Conservation (phyloP, 2,329 filamentous ascomycete species). For the Ascochyta clinopodiicola region DNA sequence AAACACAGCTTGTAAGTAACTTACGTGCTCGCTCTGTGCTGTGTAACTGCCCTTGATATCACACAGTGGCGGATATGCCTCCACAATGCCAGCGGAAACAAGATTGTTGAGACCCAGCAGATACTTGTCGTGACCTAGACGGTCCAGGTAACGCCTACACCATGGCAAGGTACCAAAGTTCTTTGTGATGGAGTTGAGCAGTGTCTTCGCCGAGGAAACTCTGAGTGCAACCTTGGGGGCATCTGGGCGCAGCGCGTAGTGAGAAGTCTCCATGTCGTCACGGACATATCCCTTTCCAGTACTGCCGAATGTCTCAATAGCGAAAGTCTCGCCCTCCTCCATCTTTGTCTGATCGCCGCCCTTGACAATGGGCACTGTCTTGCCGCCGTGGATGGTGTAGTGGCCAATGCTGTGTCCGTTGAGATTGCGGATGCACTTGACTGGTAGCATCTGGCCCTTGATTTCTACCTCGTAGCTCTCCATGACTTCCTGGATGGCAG, state of each 20-base stretch:
- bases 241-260: slow-evolving; percentile 80
- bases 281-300: slow-evolving; percentile 87
- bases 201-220: slow-evolving; percentile 80
- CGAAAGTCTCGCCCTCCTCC: slow-evolving; percentile 95
- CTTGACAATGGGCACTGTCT: slow-evolving; percentile 94
- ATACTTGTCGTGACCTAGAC: slow-evolving; percentile 94
- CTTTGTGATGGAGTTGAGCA: slow-evolving; percentile 90
- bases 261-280: slow-evolving; percentile 85
- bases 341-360: slow-evolving; percentile 89
- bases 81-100: slow-evolving; percentile 81
- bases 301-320: slow-evolving; percentile 94
- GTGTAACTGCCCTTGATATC: slow-evolving; percentile 96
- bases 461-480: slow-evolving; percentile 91
- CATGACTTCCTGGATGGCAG: slow-evolving; percentile 87
- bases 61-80: slow-evolving; percentile 86
- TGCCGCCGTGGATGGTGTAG: slow-evolving; percentile 89
- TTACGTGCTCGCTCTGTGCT: slow-evolving; percentile 92
- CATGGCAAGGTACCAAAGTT: slow-evolving; percentile 94
- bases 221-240: slow-evolving; percentile 77
- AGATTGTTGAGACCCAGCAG: slow-evolving; percentile 87
- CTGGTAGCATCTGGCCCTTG: slow-evolving; percentile 75
- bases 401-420: slow-evolving; percentile 90
- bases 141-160: slow-evolving; percentile 88
- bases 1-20: slow-evolving; percentile 44
- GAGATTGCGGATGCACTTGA: slow-evolving; percentile 86